Base-by-base conservation (phyloP, 2,329 filamentous ascomycete genomes). In the Diatrype stigma region DNA sequence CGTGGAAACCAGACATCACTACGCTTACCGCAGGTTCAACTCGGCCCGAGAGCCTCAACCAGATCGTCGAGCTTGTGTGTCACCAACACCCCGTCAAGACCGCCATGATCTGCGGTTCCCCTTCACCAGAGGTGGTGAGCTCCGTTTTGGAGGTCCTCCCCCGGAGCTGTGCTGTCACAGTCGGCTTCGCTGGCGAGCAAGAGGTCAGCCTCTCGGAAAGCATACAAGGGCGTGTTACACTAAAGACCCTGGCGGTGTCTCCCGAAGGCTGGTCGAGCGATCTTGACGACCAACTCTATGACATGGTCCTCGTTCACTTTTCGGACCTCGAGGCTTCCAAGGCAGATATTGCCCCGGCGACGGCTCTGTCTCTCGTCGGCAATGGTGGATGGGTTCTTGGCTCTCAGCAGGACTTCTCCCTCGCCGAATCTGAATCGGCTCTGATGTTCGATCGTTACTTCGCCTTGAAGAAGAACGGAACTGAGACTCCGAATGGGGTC, bases 361-460 rank as follows among this genome's bases (percentile, higher is more conserved):
- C 7, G 22, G 21, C 26, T 49, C 26, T 45, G 17, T 22, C 45
- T 22, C 38, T 57, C 40, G 34, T 57, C 22, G 42, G 37, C 3
- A 42, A 30, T 26, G 49, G 46, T 6, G 55, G 58, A 8, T 60
- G 58, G 58, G 48, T 60, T 26, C 45, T 59, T n/a, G 56, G 55
- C 14, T 42, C 47, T 2, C 47, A 37, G 17, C 17, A 17, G 21
- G 34, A n/a, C 45, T 52, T 54, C 42, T 49, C 52, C 10, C 21
- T 56, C 19, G 47, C 51, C 2, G 37, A n/a, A 19, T 48, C 46
- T 2, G 37, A n/a, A 19, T 48, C 46, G 3, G 17, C 37, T 21
- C 19, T 59, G 38, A 11, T 44, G 45, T 49, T 51, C 22, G 37
- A 45, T 12, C 35, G 55, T 11, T 44, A 55, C 32, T 51, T 59